phyloP scores from a whole-genome alignment of 208 protist species.

The Trypanosoma rangeli region DNA sequence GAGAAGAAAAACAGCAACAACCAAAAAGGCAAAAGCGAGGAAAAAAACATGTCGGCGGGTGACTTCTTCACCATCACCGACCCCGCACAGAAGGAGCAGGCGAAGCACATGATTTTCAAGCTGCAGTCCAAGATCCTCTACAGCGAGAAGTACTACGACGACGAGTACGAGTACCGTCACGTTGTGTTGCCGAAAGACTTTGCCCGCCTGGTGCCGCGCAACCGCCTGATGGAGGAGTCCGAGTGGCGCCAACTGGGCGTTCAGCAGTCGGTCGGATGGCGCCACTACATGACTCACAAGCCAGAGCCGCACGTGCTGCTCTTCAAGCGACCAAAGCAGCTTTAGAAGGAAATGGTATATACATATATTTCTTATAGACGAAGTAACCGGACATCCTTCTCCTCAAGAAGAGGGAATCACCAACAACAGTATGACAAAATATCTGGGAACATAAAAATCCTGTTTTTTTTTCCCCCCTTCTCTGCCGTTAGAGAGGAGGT shows the following conservation, averaged over 20 bases:
- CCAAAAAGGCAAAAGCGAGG: not conserved
- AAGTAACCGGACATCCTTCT: not conserved
- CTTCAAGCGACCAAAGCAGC: constrained; percentile 85
- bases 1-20: constrained; percentile 4
- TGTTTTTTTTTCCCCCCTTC: too few relatives aligned
- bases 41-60: constrained; percentile 29
- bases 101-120: constrained; percentile 76
- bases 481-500: too few relatives aligned
- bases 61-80: constrained; percentile 87
- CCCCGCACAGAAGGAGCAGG: constrained; percentile 63
- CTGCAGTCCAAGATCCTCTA: constrained; percentile 93
- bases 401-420: not conserved
- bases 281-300: constrained; percentile 98
- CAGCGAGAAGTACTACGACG: constrained; percentile 97
- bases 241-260: constrained; percentile 98
- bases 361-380: not conserved
- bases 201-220: constrained; percentile 87
- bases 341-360: constrained; percentile 7
- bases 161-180: constrained; percentile 96
- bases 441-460: too few relatives aligned
- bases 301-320: constrained; percentile 97
- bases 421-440: too few relatives aligned
- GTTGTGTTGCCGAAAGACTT: constrained; percentile 98
- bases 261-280: constrained; percentile 97
- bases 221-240: constrained; percentile 92